Conservation (phyloP, 768 basidiomycete genomes). For the Hygrocybe coccinea region DNA sequence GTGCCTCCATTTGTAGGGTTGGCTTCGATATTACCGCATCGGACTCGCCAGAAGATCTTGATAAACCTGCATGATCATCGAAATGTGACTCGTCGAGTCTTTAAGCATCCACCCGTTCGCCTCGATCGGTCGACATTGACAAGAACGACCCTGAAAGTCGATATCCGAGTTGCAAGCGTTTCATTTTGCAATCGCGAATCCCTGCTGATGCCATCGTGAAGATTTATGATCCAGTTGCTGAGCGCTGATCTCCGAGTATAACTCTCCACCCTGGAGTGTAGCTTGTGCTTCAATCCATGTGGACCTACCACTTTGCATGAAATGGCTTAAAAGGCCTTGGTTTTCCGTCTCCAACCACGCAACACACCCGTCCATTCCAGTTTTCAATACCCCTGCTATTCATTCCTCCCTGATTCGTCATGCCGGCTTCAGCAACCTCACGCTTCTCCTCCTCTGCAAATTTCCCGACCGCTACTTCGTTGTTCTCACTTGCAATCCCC, state of each 20-base stretch:
- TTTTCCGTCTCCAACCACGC: not conserved
- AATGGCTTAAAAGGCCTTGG: constrained; percentile 1
- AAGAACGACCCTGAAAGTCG: constrained; percentile 13
- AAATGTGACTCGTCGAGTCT: too few species aligned
- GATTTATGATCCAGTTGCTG: constrained; percentile 23
- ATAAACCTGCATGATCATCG: too few species aligned
- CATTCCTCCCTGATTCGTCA: constrained; percentile 12
- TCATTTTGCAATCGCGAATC: constrained; percentile 29
- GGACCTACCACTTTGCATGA: constrained; percentile 22
- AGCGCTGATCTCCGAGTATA: constrained; percentile 44
- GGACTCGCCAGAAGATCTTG: too few species aligned
- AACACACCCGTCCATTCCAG: not conserved
- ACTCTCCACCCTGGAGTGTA: constrained; percentile 31
- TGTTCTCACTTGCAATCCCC: constrained; percentile 41
- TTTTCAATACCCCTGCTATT: constrained; percentile 7
- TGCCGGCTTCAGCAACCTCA: constrained; percentile 32
- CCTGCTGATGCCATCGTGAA: constrained; percentile 15
- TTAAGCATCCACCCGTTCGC: not conserved
- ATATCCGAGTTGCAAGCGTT: constrained; percentile 17
- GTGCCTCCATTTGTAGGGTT: not conserved
- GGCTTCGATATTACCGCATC: not conserved
- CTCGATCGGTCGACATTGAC: not conserved
- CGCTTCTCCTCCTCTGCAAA: constrained; percentile 42
- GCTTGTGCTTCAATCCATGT: constrained; percentile 27
- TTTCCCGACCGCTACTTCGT: constrained; percentile 39